Evolutionary conservation across 768 basidiomycete species (phyloP).

Genomic region (Lenzites betulinus): DNA sequence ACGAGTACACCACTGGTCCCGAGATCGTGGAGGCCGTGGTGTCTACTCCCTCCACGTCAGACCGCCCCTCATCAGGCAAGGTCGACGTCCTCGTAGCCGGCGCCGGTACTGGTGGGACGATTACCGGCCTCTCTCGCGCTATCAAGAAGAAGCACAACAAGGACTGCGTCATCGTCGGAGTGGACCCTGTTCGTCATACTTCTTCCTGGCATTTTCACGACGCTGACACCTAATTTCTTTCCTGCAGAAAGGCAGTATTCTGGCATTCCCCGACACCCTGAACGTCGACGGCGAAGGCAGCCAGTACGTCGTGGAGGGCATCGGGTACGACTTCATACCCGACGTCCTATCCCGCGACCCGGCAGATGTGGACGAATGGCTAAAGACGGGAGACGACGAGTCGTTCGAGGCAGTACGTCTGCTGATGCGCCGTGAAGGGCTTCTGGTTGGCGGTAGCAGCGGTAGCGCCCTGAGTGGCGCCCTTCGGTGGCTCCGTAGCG

Average conservation of each 20-base stretch:
- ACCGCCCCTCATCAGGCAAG: constrained; percentile 64
- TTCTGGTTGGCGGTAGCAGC: constrained; percentile 92
- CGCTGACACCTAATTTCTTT: constrained; percentile 10
- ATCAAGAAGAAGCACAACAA: constrained; percentile 80
- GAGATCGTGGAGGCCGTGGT: constrained; percentile 85
- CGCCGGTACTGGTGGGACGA: constrained; percentile 94
- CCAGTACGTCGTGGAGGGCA: constrained; percentile 89
- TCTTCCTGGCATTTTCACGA: not conserved
- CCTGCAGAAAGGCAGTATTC: constrained; percentile 80
- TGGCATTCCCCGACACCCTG: constrained; percentile 69
- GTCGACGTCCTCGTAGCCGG: constrained; percentile 83
- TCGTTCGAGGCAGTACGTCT: constrained; percentile 74
- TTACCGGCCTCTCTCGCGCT: constrained; percentile 84
- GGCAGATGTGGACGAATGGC: constrained; percentile 69
- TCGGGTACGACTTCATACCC: constrained; percentile 93
- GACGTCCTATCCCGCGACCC: constrained; percentile 74
- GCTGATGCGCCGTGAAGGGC: constrained; percentile 82
- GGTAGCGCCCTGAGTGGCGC: constrained; percentile 84
- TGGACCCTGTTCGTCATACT: constrained; percentile 75
- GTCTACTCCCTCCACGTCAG: constrained; percentile 60
- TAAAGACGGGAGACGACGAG: constrained; percentile 83
- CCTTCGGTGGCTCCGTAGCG: constrained; percentile 72
- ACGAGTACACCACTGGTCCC: constrained; percentile 86
- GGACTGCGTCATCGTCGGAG: constrained; percentile 73
- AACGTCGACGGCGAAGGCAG: constrained; percentile 54